Evolutionary conservation across 192 early-diverging fungal species (phyloP).

Genomic region (Mortierella claussenii): DNA sequence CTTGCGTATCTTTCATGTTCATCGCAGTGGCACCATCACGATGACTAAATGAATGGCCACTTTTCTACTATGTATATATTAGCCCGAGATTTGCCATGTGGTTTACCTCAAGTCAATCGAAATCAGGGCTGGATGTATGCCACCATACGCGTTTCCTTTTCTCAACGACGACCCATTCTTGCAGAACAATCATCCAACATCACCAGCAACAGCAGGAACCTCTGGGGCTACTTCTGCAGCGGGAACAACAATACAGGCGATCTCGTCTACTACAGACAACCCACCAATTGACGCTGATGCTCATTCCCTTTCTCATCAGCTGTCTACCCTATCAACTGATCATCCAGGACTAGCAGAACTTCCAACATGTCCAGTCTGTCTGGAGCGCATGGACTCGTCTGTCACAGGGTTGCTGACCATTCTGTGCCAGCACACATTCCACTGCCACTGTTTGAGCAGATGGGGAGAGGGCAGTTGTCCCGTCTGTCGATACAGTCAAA

Average conservation of each 20-base stretch:
- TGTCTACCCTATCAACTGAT: not conserved
- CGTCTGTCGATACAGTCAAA: slow-evolving; percentile 88
- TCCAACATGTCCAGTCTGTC: slow-evolving; percentile 96
- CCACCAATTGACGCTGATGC: no score
- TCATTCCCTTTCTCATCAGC: no score
- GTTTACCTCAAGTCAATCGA: slow-evolving; percentile 82
- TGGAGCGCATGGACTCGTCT: slow-evolving; percentile 93
- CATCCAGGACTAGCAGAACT: slow-evolving; percentile 69
- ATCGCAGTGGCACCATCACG: no score
- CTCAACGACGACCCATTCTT: slow-evolving; percentile 64
- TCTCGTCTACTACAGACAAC: not conserved
- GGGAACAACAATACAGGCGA: not conserved
- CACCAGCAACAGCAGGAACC: slow-evolving; percentile 1
- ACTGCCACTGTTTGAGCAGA: slow-evolving; percentile 89
- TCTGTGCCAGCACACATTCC: slow-evolving; percentile 95
- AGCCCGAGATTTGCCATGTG: slow-evolving; percentile 83
- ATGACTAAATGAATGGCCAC: no score
- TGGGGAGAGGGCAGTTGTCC: slow-evolving; percentile 95
- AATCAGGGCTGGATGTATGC: slow-evolving; percentile 68
- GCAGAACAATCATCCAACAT: slow-evolving; percentile 14
- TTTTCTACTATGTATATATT: no score
- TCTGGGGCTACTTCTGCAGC: not conserved
- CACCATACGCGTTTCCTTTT: slow-evolving; percentile 69
- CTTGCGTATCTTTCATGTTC: not conserved
- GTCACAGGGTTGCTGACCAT: slow-evolving; percentile 92